Percentiles rank a stretch among this genome's conserved stretches.
Conservation (phyloP, 129 eudicot species). For the Scalesia atractyloides region DNA sequence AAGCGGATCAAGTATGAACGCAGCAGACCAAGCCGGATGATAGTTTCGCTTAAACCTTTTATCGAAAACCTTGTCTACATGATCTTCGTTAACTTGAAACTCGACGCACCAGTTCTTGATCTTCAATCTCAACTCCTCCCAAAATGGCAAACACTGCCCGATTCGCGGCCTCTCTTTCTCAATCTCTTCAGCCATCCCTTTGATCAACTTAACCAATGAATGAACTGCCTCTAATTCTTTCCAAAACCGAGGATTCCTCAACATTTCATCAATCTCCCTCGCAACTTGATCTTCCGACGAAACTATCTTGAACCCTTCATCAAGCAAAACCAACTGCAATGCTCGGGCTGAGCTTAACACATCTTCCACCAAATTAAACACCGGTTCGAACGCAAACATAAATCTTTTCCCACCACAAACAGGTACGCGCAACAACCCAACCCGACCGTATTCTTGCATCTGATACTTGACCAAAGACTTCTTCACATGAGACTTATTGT, state of each 20-base stretch:
- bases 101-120: slow-evolving; percentile 71
- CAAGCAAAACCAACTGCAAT: slow-evolving; percentile 64
- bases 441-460: slow-evolving; percentile 66
- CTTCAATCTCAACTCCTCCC: slow-evolving; percentile 74
- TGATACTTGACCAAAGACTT: slow-evolving; percentile 67
- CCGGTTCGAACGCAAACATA: slow-evolving; percentile 47
- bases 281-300: slow-evolving; percentile 67
- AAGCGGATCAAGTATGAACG: slow-evolving; percentile 82
- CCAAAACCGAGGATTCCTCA: slow-evolving; percentile 70
- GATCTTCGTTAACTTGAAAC: slow-evolving; percentile 55
- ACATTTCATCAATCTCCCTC: slow-evolving; percentile 73
- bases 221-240: slow-evolving; percentile 72
- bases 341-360: slow-evolving; percentile 69
- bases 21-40: slow-evolving; percentile 95
- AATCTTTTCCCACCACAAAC: slow-evolving; percentile 13
- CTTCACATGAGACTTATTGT: slow-evolving; percentile 55
- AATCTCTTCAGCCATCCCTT: slow-evolving; percentile 59
- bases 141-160: slow-evolving; percentile 84
- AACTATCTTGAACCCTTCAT: slow-evolving; percentile 59
- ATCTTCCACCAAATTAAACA: slow-evolving; percentile 60
- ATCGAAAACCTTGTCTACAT: slow-evolving; percentile 60
- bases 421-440: slow-evolving; percentile 59
- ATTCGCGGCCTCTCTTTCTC: slow-evolving; percentile 66
- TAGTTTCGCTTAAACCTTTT: slow-evolving; percentile 72
- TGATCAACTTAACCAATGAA: slow-evolving; percentile 59